Base-by-base conservation (phyloP, 2,329 filamentous ascomycete species). In the Mycosphaerella arachidis region DNA sequence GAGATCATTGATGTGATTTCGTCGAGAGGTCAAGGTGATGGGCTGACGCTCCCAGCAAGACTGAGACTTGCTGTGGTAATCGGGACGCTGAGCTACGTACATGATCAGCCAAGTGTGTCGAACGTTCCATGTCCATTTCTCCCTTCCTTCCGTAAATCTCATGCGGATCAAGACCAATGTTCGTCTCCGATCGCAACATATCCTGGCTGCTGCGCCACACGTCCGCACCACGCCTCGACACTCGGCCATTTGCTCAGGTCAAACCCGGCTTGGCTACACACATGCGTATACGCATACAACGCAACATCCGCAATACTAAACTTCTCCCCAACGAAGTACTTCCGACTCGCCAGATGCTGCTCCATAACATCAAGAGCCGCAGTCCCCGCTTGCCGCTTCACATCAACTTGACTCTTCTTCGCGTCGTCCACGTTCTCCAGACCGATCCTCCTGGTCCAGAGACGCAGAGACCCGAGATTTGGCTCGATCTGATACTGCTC, bases 401-500 rank as follows among this genome's bases (percentile, higher is more conserved):
- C 33, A 1, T 52, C 40, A 4, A 61, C 27, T 4, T 33, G 43
- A 6, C 37, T n/a, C 35, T 55, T 61, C 52, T 61, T 56, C 31
- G 40, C 35, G 4, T 61, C 51, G 8, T 56, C 57, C 10, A 58
- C 40, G 24, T 53, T 53, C 18, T 57, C 30, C 8, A 55, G 16
- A 8, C 51, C 59, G 3, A 57, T 45, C 3, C 37, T 48, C 16
- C 29, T 50, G 3, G 53, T 24, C 57, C 54, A 62, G 46, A 60
- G 60, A 1, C 62, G 55, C 13, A 62, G 33, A 1, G 37, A 46
- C 0, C 56, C 62, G 2, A 60, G 53, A 6, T 48, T 51, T 7
- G 62, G 62, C 24, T 64, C 62, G 37, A 60, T 48, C n/a, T 53
- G 48, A 30, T 62, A 60, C 29, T 64, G 60, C 27, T 64, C 62